Base-by-base conservation (phyloP, 345 rosid species). In the Pugionium dolabratum region DNA sequence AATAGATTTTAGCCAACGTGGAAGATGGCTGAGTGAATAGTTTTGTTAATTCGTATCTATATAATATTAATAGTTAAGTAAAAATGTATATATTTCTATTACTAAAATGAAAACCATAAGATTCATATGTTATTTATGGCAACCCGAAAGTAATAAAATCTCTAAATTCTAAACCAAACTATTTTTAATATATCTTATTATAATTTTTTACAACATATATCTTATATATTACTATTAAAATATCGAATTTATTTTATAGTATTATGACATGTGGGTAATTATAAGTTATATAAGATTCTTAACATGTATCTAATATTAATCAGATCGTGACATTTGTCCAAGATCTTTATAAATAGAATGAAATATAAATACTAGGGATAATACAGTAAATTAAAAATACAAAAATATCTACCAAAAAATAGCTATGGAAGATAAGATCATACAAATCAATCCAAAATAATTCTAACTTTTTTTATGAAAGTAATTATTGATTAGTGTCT, bases 1-100 rank as follows among this genome's bases (percentile, higher is more conserved):
- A 45, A 44, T 67, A 32, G 40, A 37, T 56, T 58, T 45, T 46
- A 11, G 39, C 39, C 30, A 29, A 29, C 4, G 62, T 54, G 71
- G 62, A 25, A 26, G 6, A n/a, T 45, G 37, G 26, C 18, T 55
- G 28, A 36, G 40, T 56, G 36, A 10, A 6, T 34, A 54, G 45
- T 26, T 44, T 33, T 43, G 54, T 10, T 44, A 53, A 28, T 34
- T 55, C 62, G 6, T 46, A 55, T 56, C 54, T 18, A 51, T 36
- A 29, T 57, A 66, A 18, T 18, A 18, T 46, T 34, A 52, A 30
- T 35, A 66, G 25, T 29, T 48, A 34, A 36, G 46, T 28, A 44
- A 56, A 26, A n/a, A 56, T 33, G 26, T 56, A 30, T 52, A 25
- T 64, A 9, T 61, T 46, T 18, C 29, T 9, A 5, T 40, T 42